Conservation (phyloP, 2,329 filamentous ascomycete species). For the Alternaria postmessia region DNA sequence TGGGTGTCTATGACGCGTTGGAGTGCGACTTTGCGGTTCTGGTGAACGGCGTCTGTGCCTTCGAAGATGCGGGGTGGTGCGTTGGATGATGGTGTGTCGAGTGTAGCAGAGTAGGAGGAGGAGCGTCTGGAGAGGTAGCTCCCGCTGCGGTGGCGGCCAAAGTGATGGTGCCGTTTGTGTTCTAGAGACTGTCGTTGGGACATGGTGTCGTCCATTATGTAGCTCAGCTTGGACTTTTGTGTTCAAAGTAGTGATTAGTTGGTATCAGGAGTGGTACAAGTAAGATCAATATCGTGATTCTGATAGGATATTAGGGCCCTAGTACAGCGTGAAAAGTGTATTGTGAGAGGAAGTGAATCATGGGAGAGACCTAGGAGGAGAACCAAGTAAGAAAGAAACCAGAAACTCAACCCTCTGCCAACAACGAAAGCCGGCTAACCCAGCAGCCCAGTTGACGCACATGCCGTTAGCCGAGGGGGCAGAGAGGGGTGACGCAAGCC, state of each 20-base stretch:
- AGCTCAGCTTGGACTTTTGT: background rate
- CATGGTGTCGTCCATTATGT: slow-evolving; percentile 8
- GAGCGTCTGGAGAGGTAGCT: slow-evolving; percentile 10
- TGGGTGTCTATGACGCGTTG: slow-evolving; percentile 26
- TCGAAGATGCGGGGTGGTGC: slow-evolving; percentile 15
- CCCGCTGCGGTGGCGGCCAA: slow-evolving; percentile 17
- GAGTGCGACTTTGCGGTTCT: slow-evolving; percentile 24
- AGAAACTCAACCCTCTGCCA: slow-evolving; percentile 7
- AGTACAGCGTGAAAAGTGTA: background rate
- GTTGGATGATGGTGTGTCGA: background rate
- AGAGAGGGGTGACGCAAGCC: slow-evolving; percentile 17
- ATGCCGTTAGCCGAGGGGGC: slow-evolving; percentile 14
- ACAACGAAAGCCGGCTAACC: slow-evolving; percentile 10
- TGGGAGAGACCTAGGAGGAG: background rate
- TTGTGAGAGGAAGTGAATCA: background rate
- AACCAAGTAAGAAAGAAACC: background rate
- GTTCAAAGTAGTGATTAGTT: background rate
- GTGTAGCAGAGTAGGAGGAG: background rate
- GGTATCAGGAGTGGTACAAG: background rate
- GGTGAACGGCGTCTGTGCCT: slow-evolving; percentile 27
- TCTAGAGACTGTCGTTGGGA: slow-evolving; percentile 7
- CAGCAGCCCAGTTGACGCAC: slow-evolving; percentile 8
- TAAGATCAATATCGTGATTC: background rate
- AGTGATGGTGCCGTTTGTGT: slow-evolving; percentile 16
- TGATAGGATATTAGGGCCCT: background rate